Conservation (phyloP, 371 early-diverging fungal species). For the Basidiobolus meristosporus region DNA sequence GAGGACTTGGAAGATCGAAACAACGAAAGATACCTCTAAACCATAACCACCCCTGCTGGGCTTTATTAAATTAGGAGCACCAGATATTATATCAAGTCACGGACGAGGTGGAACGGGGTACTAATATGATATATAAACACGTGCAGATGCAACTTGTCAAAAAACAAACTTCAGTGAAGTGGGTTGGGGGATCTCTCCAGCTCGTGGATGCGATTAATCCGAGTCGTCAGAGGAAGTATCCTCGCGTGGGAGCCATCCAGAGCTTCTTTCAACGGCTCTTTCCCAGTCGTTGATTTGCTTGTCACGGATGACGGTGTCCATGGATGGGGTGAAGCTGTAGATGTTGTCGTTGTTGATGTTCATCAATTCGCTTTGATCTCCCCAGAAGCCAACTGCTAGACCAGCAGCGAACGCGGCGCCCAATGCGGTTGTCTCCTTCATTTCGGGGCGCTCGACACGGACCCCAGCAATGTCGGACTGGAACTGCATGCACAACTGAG, state of each 20-base stretch:
- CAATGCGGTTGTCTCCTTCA: conserved; percentile 83
- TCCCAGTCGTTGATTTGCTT: conserved; percentile 58
- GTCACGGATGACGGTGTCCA: conserved; percentile 27
- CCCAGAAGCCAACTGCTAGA: conserved; percentile 57
- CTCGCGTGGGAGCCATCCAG: conserved; percentile 27
- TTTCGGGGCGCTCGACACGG: conserved; percentile 64
- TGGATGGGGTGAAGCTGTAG: conserved; percentile 19
- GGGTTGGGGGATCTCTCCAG: too few species aligned
- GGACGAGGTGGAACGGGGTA: too few species aligned
- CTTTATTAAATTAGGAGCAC: too few species aligned
- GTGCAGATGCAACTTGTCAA: too few species aligned
- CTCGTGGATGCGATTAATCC: too few species aligned
- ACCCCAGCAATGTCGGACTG: conserved; percentile 78
- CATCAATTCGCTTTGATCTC: conserved; percentile 12
- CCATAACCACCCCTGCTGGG: too few species aligned
- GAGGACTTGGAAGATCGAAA: too few species aligned
- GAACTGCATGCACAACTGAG: conserved; percentile 78
- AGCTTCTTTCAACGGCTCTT: conserved; percentile 58
- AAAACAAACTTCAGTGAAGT: too few species aligned
- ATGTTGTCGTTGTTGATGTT: conserved; percentile 11
- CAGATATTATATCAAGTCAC: too few species aligned
- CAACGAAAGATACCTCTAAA: too few species aligned
- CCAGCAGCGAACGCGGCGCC: conserved; percentile 93
- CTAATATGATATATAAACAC: too few species aligned
- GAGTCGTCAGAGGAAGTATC: too few species aligned